Evolutionary conservation across 768 basidiomycete species (phyloP).

Genomic region (Lactifluus volemus): DNA sequence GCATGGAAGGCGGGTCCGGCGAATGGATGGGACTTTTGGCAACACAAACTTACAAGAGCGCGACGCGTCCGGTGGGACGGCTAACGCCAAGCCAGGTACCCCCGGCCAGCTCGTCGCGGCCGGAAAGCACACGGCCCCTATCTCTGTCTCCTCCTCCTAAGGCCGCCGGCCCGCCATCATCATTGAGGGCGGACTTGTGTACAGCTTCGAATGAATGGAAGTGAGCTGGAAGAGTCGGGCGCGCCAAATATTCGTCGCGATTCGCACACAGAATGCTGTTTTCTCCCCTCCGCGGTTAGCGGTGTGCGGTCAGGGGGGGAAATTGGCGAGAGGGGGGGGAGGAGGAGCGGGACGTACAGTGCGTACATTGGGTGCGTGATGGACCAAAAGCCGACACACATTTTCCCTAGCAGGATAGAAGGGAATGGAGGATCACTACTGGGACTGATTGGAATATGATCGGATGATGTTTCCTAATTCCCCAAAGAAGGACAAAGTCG

Average conservation of each 20-base stretch:
- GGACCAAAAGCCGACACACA: constrained; percentile 78
- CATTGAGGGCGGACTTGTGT: not conserved
- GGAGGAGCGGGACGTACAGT: constrained; percentile 46
- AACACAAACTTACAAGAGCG: constrained; percentile 52
- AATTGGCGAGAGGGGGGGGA: no score
- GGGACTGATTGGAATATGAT: constrained; percentile 3
- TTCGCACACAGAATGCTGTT: constrained; percentile 65
- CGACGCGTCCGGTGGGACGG: constrained; percentile 49
- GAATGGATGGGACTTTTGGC: constrained; percentile 3
- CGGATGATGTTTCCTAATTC: not conserved
- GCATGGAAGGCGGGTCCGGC: not conserved
- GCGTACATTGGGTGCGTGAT: constrained; percentile 70
- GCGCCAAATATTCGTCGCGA: constrained; percentile 62
- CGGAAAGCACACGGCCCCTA: constrained; percentile 49
- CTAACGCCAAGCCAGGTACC: constrained; percentile 80
- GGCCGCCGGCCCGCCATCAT: constrained; percentile 9
- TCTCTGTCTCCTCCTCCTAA: constrained; percentile 14
- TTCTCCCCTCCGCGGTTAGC: constrained; percentile 2
- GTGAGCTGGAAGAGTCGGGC: constrained; percentile 56
- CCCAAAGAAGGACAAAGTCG: constrained; percentile 12
- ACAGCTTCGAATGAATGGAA: constrained; percentile 53
- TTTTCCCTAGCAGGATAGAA: constrained; percentile 24
- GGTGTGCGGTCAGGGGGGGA: not conserved
- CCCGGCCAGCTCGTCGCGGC: constrained; percentile 61
- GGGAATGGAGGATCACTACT: constrained; percentile 10